Base-by-base conservation (phyloP, 441 rosid genomes). In the Aquilaria agallochum region DNA sequence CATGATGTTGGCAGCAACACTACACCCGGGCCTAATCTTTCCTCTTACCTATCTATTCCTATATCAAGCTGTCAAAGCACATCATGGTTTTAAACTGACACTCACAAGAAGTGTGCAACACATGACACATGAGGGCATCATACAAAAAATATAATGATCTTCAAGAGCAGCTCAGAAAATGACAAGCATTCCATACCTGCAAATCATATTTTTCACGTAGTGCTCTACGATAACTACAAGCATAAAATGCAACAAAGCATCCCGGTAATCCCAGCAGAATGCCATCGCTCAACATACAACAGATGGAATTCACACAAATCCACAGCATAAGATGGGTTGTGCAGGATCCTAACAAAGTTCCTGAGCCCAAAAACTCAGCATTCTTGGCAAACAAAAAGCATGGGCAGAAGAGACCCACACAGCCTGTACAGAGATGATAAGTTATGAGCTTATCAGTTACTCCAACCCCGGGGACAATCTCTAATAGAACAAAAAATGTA, bases 341-440 rank as follows among this genome's bases (percentile, higher is more conserved):
- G 78, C 97, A 94, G 1, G 96, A 87, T 61, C 97, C 99, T 40
- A 75, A 70, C 49, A 83, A 78, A 60, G 92, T 89, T 72, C 97
- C 97, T 59, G 99, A 94, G 63, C 96, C 97, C 76, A 94, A 62
- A 74, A 69, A 66, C 72, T 89, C 87, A 47, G 97, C 94, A 64
- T 91, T 94, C 80, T 86, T 89, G 57, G 86, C 99, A 65, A 94
- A 94, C 73, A 94, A 52, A 60, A 75, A 89, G 73, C 97, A 94
- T 27, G 99, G 97, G 61, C 93, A 91, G 55, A 87, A 80, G 59
- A 91, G 83, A 50, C 95, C 97, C 53, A 91, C 68, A 56, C 68
- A 80, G 70, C 97, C 97, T 94, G 78, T 48, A 65, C 59, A 72
- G 50, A 51, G 45, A 40, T 10, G 9, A 10, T 2, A 6, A 40